Evolutionary conservation across 768 basidiomycete species (phyloP), one percentile per base, ranked within the genome.

Genomic region (Boletus vinaceobasis): DNA sequence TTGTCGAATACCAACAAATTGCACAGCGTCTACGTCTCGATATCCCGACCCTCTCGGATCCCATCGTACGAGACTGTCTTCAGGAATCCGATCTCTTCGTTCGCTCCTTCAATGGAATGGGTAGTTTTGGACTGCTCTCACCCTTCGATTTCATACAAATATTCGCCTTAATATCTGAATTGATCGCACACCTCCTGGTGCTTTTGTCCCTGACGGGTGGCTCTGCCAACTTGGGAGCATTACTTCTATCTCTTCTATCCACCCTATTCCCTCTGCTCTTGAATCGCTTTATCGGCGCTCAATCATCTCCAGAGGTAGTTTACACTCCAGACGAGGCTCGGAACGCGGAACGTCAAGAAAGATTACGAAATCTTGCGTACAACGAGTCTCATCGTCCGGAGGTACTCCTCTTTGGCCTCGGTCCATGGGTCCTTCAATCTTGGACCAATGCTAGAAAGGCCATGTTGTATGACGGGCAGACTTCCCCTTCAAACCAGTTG

Each of bases 41-140:
- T 65, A 77, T 89, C 37, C 90, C 90, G 53, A 88, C 90, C 9
- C 79, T 93, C 49, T 75, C 85, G 51, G 88, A 90, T 64, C 86
- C 90, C 45, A 66, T 75, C 55, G 77, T 87, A 23, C 85, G 87
- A 55, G 88, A 90, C 65, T 80, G 92, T 40, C 76, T 93, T n/a
- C 86, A 88, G 56, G 90, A 93, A 72, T 88, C 90, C 37, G 90
- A 93, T 65, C 78, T 89, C 33, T 93, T 93, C 65, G 86, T 87
- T 40, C 81, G 87, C 55, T 92, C 90, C 11, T 91, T 92, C 70
- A 81, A 78, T 61, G 87, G 87, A 40, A 74, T 76, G 61, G 81
- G 85, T 36, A 81, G 86, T 11, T 90, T 92, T 66, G 90, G 90
- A 15, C 77, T 90, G 31, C 76, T 91, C 60, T 90, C 88, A 3